These are phyloP conservation scores for Lentinula sp. DNA, from an alignment of 768 basidiomycete species.

Conservation along the genomic window DNA sequence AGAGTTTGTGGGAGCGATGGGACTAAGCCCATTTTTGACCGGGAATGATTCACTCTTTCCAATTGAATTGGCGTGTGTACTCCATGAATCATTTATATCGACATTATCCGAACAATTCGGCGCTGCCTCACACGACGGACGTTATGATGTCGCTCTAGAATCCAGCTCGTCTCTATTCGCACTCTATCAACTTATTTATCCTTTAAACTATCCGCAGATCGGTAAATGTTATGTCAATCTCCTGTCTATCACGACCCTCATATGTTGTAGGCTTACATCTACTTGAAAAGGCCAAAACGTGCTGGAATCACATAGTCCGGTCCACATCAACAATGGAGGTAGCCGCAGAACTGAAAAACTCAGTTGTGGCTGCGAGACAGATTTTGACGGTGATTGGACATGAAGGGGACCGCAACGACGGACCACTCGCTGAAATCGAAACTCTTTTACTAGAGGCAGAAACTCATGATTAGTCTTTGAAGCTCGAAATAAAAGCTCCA, in stretches of 20 bases:
- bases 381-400: conserved; percentile 44
- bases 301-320: conserved; percentile 59
- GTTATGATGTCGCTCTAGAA: conserved; percentile 43
- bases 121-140: conserved; percentile 61
- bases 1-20: conserved; percentile 6
- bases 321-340: conserved; percentile 13
- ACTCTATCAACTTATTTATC: conserved; percentile 66
- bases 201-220: conserved; percentile 75
- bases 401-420: conserved; percentile 55
- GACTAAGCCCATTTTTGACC: conserved; percentile 1
- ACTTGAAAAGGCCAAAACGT: conserved; percentile 70
- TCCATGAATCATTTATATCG: conserved; percentile 56
- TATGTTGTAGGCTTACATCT: conserved; percentile 60
- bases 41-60: conserved; percentile 28
- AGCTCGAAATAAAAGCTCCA: background rate
- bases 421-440: conserved; percentile 49
- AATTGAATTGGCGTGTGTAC: conserved; percentile 28
- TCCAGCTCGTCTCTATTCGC: conserved; percentile 56
- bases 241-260: background rate
- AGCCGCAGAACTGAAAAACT: conserved; percentile 21
- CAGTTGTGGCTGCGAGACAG: conserved; percentile 32
- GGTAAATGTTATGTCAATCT: conserved; percentile 37
- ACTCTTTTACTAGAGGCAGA: conserved; percentile 22
- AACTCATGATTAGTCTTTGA: background rate
- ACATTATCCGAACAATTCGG: conserved; percentile 60